Evolutionary conservation across 129 eudicot genomes (phyloP), one percentile per base, ranked within the genome.

Genomic region (Artemisia argyi): DNA sequence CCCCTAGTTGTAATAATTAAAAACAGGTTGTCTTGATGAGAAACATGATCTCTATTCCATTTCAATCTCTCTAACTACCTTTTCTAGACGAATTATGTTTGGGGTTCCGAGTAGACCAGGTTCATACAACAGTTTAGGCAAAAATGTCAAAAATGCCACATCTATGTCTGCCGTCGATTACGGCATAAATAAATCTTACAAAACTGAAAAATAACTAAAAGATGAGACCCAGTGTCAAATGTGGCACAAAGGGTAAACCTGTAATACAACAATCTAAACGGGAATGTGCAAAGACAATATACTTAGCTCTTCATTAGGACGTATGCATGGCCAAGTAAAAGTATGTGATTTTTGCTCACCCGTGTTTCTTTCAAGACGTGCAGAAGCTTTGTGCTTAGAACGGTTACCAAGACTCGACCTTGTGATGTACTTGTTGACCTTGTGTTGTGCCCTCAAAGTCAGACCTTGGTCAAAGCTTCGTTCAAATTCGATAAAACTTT

Each of bases 271-370:
- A 69, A 69, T 60, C 55, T 70, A 60, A 65, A 88, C 1, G 11
- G 83, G 83, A 47, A 81, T 70, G 69, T 88, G 95, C 71, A 85
- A 81, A 15, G 95, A 88, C 48, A 88, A 71, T 56, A 88, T 76
- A 68, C 76, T 77, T 16, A 75, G 66, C 46, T 69, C 73, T 71
- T 82, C 76, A 32, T 68, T 65, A 39, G 80, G 81, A 24, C 42
- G 75, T 65, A 73, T 65, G 65, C 67, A 54, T 46, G 72, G 82
- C 85, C 82, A 81, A 76, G 59, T 71, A 46, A 65, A 69, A 46
- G 73, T 69, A 32, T 65, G 65, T 42, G 73, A 24, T 47, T 65
- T 76, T 68, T 49, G 63, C 47, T 74, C 81, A 61, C 48, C 65
- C 19, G 6, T n/a, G 50, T 58, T 65, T 57, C 72, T 65, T 70